phyloP scores from a whole-genome alignment of 495 filamentous ascomycete species.

The Aspergillus coremiiformis region DNA sequence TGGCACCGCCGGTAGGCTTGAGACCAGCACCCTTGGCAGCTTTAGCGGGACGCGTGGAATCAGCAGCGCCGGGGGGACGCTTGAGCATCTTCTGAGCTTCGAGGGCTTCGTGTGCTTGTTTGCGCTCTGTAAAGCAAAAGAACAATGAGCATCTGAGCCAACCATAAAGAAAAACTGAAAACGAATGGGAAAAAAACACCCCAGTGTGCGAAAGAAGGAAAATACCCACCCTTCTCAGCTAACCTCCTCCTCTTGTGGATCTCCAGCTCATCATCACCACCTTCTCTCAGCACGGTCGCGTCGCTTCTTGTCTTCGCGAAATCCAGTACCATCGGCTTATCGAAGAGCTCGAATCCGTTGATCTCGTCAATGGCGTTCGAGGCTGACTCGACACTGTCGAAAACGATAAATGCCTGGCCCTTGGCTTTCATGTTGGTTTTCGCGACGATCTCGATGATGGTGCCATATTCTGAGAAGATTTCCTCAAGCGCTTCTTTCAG shows the following conservation, averaged over 20 bases:
- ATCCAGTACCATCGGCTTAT: constrained; percentile 83
- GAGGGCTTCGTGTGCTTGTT: constrained; percentile 77
- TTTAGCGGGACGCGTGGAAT: constrained; percentile 59
- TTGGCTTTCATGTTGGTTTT: constrained; percentile 89
- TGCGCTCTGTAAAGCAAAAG: constrained; percentile 58
- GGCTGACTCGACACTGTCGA: constrained; percentile 69
- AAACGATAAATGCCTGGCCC: constrained; percentile 95
- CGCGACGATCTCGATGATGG: constrained; percentile 82
- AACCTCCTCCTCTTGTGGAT: constrained; percentile 75
- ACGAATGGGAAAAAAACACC: background rate
- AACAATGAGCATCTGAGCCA: constrained; percentile 5
- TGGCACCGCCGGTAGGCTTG: constrained; percentile 65
- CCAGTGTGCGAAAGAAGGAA: background rate
- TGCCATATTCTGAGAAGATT: constrained; percentile 89
- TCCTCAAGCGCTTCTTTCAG: constrained; percentile 66
- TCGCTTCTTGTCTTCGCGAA: constrained; percentile 84
- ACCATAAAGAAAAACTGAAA: background rate
- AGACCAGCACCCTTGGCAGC: constrained; percentile 68
- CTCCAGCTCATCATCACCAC: constrained; percentile 77
- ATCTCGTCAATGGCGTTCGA: constrained; percentile 77
- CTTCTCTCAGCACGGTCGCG: constrained; percentile 67
- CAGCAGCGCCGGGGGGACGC: constrained; percentile 52
- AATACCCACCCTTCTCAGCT: constrained; percentile 76
- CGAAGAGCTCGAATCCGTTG: constrained; percentile 90
- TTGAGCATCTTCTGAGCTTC: constrained; percentile 81